Evolutionary conservation across 2,329 filamentous ascomycete genomes (phyloP), one percentile per base, ranked within the genome.

Genomic region (Didymella pinodella): DNA sequence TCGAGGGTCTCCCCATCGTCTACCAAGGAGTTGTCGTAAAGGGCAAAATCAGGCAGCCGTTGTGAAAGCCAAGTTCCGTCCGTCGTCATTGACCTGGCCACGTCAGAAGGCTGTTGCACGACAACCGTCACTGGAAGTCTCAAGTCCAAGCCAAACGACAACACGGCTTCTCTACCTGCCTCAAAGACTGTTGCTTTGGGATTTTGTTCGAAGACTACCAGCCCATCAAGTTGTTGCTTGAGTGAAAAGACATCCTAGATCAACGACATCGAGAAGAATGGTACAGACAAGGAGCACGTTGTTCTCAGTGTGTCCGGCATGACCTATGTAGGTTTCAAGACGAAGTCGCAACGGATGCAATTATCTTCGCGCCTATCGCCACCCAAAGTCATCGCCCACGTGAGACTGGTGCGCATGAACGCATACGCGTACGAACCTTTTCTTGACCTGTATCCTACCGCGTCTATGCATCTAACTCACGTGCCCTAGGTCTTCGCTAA

Each of bases 301-400:
- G 74, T 86, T 26, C 78, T 91, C n/a, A 84, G 79, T 55, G 81
- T 91, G 20, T 82, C 83, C 2, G 89, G 90, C 3, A 90, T 92
- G 88, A 91, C 88, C 0, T 93, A 90, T 64, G 87, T 86, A 0
- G 89, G 89, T 0, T 92, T 90, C 71, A 88, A 90, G 69, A 88
- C 83, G 1, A 90, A 90, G 68, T 80, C 92, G 0, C 53, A 43
- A 69, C 78, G 26, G 76, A 85, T 84, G 0, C 79, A 38, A 7
- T 38, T 8, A 8, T 18, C 7, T 1, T 38, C 34, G n/a, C 7
- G 34, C 34, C 3, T 18, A 38, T n/a, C 14, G n/a, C n/a, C 7
- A 8, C 16, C 10, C 34, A 3, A n/a, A 6, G 34, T 18, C 34
- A 38, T 38, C n/a, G 18, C n/a, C 34, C 16, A 18, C 34, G 34